Conservation (phyloP, 169 alveolate genomes). For the Babesia bovis region DNA sequence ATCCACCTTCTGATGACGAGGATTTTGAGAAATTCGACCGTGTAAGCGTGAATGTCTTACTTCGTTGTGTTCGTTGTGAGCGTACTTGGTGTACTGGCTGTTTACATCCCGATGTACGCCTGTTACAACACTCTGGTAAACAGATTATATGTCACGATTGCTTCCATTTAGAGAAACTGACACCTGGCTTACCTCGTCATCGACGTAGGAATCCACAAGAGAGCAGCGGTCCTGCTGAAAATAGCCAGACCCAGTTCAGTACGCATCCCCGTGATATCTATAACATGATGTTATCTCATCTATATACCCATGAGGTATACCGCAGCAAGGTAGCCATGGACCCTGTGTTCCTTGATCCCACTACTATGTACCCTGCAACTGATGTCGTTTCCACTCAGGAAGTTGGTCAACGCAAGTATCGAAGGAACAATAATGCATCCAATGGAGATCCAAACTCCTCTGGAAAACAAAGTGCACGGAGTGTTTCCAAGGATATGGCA, state of each 20-base stretch:
- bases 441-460: too few species aligned
- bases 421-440: too few species aligned
- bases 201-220: constrained; percentile 4
- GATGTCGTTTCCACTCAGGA: too few species aligned
- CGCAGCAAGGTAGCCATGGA: constrained; percentile 27
- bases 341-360: constrained; percentile 33
- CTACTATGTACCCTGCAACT: background rate
- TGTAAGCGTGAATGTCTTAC: constrained; percentile 22
- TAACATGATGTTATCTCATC: constrained; percentile 10
- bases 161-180: constrained; percentile 43
- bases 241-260: background rate
- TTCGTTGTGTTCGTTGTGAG: constrained; percentile 62
- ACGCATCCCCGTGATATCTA: constrained; percentile 44
- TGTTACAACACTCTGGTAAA: constrained; percentile 55
- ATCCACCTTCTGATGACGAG: constrained; percentile 59
- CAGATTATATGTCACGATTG: constrained; percentile 68
- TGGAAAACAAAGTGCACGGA: too few species aligned
- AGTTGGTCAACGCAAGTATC: too few species aligned
- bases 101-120: constrained; percentile 63
- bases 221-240: background rate
- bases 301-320: constrained; percentile 26
- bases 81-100: constrained; percentile 68
- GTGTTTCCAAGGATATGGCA: too few species aligned
- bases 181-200: constrained; percentile 28
- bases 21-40: constrained; percentile 44